Base-by-base conservation (phyloP, 1,284 basidiomycete genomes). In the Salmacisia buchloeana region DNA sequence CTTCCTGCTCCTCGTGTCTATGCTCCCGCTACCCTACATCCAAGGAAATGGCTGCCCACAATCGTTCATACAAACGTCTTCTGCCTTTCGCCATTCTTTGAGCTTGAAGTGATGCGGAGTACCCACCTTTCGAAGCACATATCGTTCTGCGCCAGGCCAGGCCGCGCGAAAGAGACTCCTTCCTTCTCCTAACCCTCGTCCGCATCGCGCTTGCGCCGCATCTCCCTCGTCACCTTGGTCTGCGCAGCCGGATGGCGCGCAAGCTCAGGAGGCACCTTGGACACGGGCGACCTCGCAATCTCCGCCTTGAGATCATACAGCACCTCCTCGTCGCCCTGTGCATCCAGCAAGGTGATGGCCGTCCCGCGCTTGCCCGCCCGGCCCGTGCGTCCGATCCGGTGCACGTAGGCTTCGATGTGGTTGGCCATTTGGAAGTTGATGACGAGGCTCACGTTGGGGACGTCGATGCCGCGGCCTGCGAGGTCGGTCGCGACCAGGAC, bases 351-450 rank as follows among this genome's bases (percentile, higher is more conserved):
- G 23, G 96, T 97, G 77, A 97, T 92, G 12, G 96, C 87, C 0
- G 86, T 86, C 62, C 94, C 94, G 76, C 87, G 85, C 82, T 97
- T 98, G 57, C 94, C 94, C 15, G 96, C 94, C 82, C 94, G 89
- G 76, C 94, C 94, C 54, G 94, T 99, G 78, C 94, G 63, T 87
- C 94, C 94, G 74, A 98, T 97, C 80, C 96, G 88, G 82, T 98
- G 94, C 61, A 97, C 90, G 79, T 97, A 97, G 59, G 89, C 91
- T 80, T 98, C 94, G 80, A 99, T 97, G 31, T 89, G 90, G 74
- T 87, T 88, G 10, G 92, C 86, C 92, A 98, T 97, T 82, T 94
- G 91, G 84, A 88, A 98, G 81, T 98, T 98, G 84, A 97, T 87
- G 69, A 98, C 94, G 61, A 97, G 83, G 63, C 88, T 90, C 65